These are phyloP conservation scores for Schizosaccharomyces lindneri DNA, from an alignment of 805 yeast species.

Conservation along the genomic window DNA sequence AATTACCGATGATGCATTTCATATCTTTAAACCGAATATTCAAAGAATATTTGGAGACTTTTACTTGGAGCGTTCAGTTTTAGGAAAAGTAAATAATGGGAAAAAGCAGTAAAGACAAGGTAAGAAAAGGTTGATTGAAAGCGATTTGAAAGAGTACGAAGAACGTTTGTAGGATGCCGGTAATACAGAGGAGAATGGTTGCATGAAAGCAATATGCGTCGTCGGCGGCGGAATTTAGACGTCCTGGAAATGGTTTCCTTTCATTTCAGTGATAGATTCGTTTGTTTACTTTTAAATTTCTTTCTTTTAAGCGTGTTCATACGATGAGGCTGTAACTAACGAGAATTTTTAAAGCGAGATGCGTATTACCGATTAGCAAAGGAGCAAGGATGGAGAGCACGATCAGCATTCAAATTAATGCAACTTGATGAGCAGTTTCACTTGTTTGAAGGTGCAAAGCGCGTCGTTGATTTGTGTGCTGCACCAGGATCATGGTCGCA, in stretches of 20 bases:
- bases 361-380: slow-evolving; percentile 44
- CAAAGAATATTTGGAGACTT: too few relatives aligned
- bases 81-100: neutral
- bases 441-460: slow-evolving; percentile 38
- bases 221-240: too few relatives aligned
- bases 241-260: too few relatives aligned
- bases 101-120: slow-evolving; percentile 7
- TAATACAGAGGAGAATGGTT: too few relatives aligned
- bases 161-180: too few relatives aligned
- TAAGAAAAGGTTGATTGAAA: neutral
- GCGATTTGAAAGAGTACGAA: neutral
- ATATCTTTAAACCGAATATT: too few relatives aligned
- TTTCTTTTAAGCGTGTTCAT: neutral
- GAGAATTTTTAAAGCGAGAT: neutral
- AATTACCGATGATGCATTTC: too few relatives aligned
- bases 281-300: neutral
- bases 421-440: slow-evolving; percentile 82
- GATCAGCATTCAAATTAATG: slow-evolving; percentile 81
- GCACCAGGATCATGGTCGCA: slow-evolving; percentile 99
- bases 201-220: too few relatives aligned
- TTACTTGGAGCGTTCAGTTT: too few relatives aligned
- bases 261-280: neutral
- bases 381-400: slow-evolving; percentile 93
- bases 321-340: too few relatives aligned
- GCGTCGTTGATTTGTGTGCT: slow-evolving; percentile 93